Evolutionary conservation across 345 rosid genomes (phyloP).

Genomic region (Brassica carinata): DNA sequence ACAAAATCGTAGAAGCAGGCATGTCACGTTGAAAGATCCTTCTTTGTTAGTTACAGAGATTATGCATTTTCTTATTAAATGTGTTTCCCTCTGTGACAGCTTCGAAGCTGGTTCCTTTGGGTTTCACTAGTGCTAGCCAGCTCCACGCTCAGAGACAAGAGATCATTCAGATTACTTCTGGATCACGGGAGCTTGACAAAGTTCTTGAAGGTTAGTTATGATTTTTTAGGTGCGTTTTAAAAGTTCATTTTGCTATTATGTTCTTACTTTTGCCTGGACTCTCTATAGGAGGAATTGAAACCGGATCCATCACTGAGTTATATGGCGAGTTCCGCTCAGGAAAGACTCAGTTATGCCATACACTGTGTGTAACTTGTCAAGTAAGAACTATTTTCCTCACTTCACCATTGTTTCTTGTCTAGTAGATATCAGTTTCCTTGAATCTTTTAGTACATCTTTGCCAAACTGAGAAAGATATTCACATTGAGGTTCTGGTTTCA

Average conservation of each 20-base stretch:
- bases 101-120: slow-evolving; percentile 89
- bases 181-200: slow-evolving; percentile 95
- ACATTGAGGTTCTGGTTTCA: background rate
- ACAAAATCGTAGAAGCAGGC: slow-evolving; percentile 96
- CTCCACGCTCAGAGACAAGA: slow-evolving; percentile 93
- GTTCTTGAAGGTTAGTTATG: slow-evolving; percentile 72
- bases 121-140: slow-evolving; percentile 91
- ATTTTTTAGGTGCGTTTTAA: background rate
- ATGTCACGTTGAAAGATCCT: slow-evolving; percentile 10
- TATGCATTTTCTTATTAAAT: background rate
- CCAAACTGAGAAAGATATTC: slow-evolving; percentile 15
- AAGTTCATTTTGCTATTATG: background rate
- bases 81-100: slow-evolving; percentile 49
- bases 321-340: slow-evolving; percentile 98
- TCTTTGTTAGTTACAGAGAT: background rate
- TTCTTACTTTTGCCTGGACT: slow-evolving; percentile 22
- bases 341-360: slow-evolving; percentile 97
- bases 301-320: slow-evolving; percentile 94
- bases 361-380: slow-evolving; percentile 96
- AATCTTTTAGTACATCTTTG: background rate
- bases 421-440: background rate
- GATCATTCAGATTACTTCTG: slow-evolving; percentile 95
- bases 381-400: slow-evolving; percentile 46
- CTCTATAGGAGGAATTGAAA: slow-evolving; percentile 87
- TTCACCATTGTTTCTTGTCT: background rate